Base-by-base conservation (phyloP, 1,139 yeast genomes). In the Kodamaea anthophila region DNA sequence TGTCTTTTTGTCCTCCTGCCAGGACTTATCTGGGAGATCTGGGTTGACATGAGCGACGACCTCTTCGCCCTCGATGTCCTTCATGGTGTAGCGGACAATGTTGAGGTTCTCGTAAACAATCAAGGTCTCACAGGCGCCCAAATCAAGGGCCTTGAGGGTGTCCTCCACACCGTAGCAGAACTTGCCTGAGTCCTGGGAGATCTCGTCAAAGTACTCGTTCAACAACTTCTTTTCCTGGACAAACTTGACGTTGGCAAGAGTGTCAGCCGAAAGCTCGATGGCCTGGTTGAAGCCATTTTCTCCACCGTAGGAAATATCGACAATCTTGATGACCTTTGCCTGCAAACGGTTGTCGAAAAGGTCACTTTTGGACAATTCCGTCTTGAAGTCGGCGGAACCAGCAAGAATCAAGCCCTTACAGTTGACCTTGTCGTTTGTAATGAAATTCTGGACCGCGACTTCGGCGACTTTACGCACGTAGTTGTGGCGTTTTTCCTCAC, bases 201-300 rank as follows among this genome's bases (percentile, higher is more conserved):
- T 91, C 65, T 91, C 97, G 55, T 91, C 97, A 55, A 91, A 91
- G 66, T 88, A 91, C 44, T 71, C 72, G 41, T 85, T 83, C 56
- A 91, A 79, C 49, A 91, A 77, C 66, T 88, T 88, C 85, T 91
- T 91, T 61, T 91, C 98, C 66, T 91, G 98, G 38, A 91, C 93
- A 55, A 91, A 91, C 61, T 91, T 91, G 47, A 91, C 98, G 56
- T 88, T 91, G 31, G 97, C 83, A 50, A 91, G 73, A 14, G 98
- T 84, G 67, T 91, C 98, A 24, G 96, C 96, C 16, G 96, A 83
- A 44, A 91, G 71, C 61, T 91, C 98, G 51, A 91, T 91, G 31
- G 98, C 98, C 66, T 91, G 98, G 66, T 91, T 91, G 70, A 91
- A 91, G 30, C 98, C 98, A 58, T 91, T 91, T 63, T 91, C 98